Base-by-base conservation (phyloP, 305 asterid species). In the Fraxinus ornus region DNA sequence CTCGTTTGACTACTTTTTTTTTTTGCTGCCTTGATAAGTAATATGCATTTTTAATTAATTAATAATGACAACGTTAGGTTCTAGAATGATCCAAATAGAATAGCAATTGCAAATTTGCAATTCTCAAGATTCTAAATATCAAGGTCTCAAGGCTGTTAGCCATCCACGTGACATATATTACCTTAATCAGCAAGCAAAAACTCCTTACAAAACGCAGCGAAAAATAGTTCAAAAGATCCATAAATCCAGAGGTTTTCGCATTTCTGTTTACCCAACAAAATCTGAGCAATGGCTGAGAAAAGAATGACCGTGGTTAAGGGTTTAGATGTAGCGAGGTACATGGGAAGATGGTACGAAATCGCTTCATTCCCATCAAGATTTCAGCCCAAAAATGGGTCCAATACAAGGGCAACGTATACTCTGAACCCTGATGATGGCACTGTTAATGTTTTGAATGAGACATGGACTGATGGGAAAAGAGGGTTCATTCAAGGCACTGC, bases 301-400 rank as follows among this genome's bases (percentile, higher is more conserved):
- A 89, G 82, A 60, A 86, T 91, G 93, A 76, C 86, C 83, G 90
- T 84, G 47, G 95, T 90, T 60, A 89, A 81, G 79, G 85, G 87
- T 57, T 24, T 91, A 78, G 90, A 90, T 7, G 0, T 90, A 0
- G 88, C 83, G 81, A 87, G 81, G 70, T 91, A 91, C 84, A 91
- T 91, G 94, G 95, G 94, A 0, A 87, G 90, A 19, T 91, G 95
- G 94, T 91, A 90, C 52, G 95, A 91, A 77, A 85, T 91, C 2
- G 95, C 94, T 8, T 90, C 95, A 37, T 89, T 91, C 28, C 95
- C 91, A 2, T 86, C 91, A 0, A 10, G 81, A 2, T 86, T 85
- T 83, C 91, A 90, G 87, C 95, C 95, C 37, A 91, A 81, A 55
- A 85, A 32, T 49, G 90, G 92, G 1, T 82, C 5, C 17, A 89